These are phyloP conservation scores for Vitis cinerea DNA, from an alignment of 164 flowering plant species.

Conservation along the genomic window DNA sequence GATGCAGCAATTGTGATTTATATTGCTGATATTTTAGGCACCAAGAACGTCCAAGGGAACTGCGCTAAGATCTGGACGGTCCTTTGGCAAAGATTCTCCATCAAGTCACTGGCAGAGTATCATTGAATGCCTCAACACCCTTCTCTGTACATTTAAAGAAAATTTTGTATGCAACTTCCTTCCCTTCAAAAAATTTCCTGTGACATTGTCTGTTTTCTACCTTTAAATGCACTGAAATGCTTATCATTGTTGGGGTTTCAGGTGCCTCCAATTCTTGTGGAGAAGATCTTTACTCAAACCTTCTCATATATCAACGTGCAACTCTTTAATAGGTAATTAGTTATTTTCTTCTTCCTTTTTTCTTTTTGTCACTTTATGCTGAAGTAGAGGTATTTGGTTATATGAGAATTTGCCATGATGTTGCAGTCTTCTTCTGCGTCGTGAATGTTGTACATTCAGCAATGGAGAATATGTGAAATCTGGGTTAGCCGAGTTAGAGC, in stretches of 20 bases:
- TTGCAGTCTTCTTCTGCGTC: constrained; percentile 65
- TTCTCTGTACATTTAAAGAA: constrained; percentile 67
- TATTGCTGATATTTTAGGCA: constrained; percentile 46
- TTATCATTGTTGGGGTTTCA: constrained; percentile 23
- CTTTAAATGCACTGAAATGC: neutral
- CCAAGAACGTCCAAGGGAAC: constrained; percentile 83
- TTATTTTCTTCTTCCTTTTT: neutral
- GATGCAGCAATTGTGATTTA: neutral
- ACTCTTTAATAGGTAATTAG: constrained; percentile 57
- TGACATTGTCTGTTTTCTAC: neutral
- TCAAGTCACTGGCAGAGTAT: constrained; percentile 84
- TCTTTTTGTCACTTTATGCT: neutral
- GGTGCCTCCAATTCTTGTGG: constrained; percentile 59
- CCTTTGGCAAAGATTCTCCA: constrained; percentile 73
- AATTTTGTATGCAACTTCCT: constrained; percentile 60
- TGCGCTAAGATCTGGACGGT: constrained; percentile 73
- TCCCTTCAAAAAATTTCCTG: neutral
- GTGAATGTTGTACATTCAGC: constrained; percentile 76
- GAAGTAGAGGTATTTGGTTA: neutral
- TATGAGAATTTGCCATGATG: neutral
- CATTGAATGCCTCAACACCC: constrained; percentile 69
- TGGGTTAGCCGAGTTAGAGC: constrained; percentile 73
- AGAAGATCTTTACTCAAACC: constrained; percentile 56
- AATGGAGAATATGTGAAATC: constrained; percentile 74
- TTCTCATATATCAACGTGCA: constrained; percentile 71